Base-by-base conservation (phyloP, 129 eudicot species). In the Glebionis coronaria region DNA sequence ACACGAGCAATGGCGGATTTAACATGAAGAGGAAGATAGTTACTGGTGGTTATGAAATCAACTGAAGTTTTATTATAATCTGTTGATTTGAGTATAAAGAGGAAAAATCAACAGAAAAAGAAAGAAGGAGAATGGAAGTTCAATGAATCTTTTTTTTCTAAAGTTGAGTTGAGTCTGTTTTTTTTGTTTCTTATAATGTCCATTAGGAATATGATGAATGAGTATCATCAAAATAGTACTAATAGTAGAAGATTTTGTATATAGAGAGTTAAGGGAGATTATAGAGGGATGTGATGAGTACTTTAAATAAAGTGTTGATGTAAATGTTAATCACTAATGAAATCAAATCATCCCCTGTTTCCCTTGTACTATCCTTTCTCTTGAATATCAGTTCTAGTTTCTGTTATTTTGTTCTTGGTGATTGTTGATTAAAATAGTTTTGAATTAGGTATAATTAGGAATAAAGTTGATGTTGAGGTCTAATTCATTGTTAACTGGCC, bases 1-100 rank as follows among this genome's bases (percentile, higher is more conserved):
- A 69, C 84, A 15, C 57, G 78, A 67, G 62, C 89, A 10, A 63
- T 82, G 87, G 72, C 61, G 20, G 82, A 83, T 69, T 31, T 71
- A 67, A 82, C 80, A 71, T 84, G 72, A 74, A 13, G 42, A 45
- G 54, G 57, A 59, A 21, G 21, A 40, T n/a, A 31, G 7, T 16
- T 21, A 20, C 4, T 38, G 28, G 6, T 20, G 73, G 74, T 15
- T 29, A 61, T 44, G 66, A 19, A 68, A 75, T 75, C 80, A 68
- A 68, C 80, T 15, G 63, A 55, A 38, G 52, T 68, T 75, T 75
- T 75, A 59, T 75, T 75, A 59, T 68, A 56, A 75, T 75, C 79
- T 76, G 80, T 76, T 76, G 80, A 51, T 76, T 68, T 68, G 44
- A 40, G 52, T 61, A 15, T 64, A 15, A 49, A 49, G 54, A 12